Base-by-base conservation (phyloP, 257 asterid species). In the Leonotis leonurus region DNA sequence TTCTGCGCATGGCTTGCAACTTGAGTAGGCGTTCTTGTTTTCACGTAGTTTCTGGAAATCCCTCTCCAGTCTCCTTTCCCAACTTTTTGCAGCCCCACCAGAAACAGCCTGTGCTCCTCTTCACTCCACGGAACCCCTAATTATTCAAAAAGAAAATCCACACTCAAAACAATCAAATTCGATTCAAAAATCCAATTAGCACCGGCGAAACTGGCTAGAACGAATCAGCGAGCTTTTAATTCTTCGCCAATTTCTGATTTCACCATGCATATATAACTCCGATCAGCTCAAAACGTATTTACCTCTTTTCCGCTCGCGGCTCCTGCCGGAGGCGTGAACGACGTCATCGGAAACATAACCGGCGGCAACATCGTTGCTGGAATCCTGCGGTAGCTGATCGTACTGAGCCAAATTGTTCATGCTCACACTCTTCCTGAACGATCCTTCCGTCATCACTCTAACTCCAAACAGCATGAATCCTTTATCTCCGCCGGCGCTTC, bases 61-160 rank as follows among this genome's bases (percentile, higher is more conserved):
- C 99, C 99, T 79, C 99, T 89, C 99, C 99, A 93, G 50, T 93
- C 99, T 59, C 99, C 99, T 79, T 85, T 93, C 32, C 99, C 99
- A 18, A 89, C 97, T 30, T 79, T 93, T 26, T 87, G 95, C 83
- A 93, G 75, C 69, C 99, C 99, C 36, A 89, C 20, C 56, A 93
- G 67, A 68, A 93, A 93, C 1, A 93, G 80, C 70, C 79, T 82
- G 74, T 93, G 99, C 57, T 93, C 97, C 69, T 89, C 95, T 75
- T 93, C 99, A 21, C 90, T 89, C 99, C 99, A 89, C 5, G 99
- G 84, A 24, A 93, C 86, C n/a, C 99, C 97, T 92, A 25, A 26
- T 30, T 21, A 39, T 8, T 1, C 11, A 24, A 53, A n/a, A n/a
- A n/a, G 51, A 33, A 60, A 67, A 21, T 45, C 44, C 56, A 36